Percentiles rank a stretch among this genome's conserved stretches.
Conservation (phyloP, 139 green algal genomes). For the Spirogloea muscicola region DNA sequence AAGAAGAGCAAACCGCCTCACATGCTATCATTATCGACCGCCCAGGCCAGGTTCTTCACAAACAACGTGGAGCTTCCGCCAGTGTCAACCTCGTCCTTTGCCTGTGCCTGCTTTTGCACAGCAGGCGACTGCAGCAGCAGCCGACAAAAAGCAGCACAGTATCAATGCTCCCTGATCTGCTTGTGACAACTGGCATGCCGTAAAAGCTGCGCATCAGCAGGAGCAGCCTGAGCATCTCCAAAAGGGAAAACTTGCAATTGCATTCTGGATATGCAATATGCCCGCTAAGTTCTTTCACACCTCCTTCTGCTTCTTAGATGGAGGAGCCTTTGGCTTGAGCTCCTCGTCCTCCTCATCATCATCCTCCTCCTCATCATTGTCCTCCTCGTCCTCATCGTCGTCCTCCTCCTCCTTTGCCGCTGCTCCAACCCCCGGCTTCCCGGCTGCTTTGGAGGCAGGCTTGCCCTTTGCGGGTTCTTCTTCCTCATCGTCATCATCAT, state of each 20-base stretch:
- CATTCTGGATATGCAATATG: background rate
- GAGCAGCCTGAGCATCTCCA: background rate
- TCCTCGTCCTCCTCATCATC: constrained; percentile 22
- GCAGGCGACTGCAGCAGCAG: background rate
- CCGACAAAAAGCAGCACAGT: constrained; percentile 2
- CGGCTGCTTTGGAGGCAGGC: constrained; percentile 14
- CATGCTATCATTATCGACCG: constrained; percentile 56
- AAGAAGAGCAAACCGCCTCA: constrained; percentile 4
- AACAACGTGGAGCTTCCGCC: constrained; percentile 62
- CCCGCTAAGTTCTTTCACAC: too few relatives aligned
- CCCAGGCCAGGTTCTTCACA: constrained; percentile 69
- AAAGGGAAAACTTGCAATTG: background rate
- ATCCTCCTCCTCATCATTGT: constrained; percentile 10
- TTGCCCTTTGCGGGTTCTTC: background rate
- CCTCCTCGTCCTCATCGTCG: constrained; percentile 18
- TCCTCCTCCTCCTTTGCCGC: constrained; percentile 16
- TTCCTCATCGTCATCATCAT: constrained; percentile 22
- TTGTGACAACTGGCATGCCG: background rate
- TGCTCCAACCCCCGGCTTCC: background rate
- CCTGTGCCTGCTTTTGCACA: constrained; percentile 9
- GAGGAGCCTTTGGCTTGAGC: background rate
- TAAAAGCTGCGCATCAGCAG: constrained; percentile 12
- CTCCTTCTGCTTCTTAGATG: background rate
- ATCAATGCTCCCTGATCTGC: constrained; percentile 33
- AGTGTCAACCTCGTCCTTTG: constrained; percentile 24